These are phyloP conservation scores for Trichoderma sp. DNA, from an alignment of 2,329 filamentous ascomycete species.

Conservation along the genomic window DNA sequence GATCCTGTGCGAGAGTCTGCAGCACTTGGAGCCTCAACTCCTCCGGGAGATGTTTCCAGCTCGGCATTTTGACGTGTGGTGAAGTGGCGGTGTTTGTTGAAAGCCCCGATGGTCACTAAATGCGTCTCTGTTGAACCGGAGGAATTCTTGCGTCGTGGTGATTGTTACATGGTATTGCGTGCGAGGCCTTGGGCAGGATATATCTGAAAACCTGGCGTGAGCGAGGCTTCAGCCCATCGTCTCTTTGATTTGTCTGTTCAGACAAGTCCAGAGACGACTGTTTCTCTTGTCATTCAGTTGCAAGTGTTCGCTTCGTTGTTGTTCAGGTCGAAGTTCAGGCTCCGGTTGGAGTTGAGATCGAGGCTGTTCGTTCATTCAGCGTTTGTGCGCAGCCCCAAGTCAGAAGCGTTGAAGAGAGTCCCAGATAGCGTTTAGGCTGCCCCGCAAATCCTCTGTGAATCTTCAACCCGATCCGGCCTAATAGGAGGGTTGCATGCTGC, in stretches of 20 bases:
- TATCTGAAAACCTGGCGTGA: not conserved
- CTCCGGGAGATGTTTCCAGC: conserved; percentile 7
- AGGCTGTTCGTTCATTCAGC: not conserved
- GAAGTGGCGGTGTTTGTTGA: not conserved
- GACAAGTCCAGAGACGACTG: not conserved
- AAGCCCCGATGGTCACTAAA: not conserved
- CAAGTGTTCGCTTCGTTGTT: not conserved
- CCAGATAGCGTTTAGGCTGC: conserved; percentile 11
- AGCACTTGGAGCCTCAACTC: conserved; percentile 19
- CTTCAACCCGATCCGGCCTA: conserved; percentile 12
- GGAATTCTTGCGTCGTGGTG: not conserved
- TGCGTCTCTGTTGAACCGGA: not conserved
- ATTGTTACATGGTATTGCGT: conserved; percentile 7
- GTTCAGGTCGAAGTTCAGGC: too few relatives aligned
- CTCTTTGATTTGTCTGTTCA: not conserved
- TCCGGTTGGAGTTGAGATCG: not conserved
- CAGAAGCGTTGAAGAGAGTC: not conserved
- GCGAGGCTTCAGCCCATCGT: not conserved
- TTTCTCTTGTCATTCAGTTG: not conserved
- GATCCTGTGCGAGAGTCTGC: conserved; percentile 4
- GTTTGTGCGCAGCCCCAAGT: not conserved
- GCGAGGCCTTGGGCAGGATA: not conserved
- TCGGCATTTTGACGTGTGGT: not conserved
- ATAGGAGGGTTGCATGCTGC: not conserved
- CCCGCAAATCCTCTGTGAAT: conserved; percentile 8